phyloP scores from a whole-genome alignment of 768 basidiomycete genomes.

The Naganishia vishniacii region DNA sequence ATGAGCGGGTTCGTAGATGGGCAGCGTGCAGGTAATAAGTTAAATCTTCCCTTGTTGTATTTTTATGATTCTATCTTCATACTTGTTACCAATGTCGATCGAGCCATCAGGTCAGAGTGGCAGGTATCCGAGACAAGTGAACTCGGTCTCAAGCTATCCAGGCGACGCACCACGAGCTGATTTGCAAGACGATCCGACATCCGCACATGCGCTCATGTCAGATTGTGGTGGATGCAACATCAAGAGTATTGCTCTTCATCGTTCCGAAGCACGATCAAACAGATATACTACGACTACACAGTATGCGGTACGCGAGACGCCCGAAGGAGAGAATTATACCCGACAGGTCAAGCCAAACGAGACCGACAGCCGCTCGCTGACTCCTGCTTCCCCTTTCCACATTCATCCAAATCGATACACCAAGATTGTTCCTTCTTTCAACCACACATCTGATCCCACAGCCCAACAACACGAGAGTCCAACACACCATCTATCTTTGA shows the following conservation, averaged over 20 bases:
- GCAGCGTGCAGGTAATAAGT: no score
- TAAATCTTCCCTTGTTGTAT: no score
- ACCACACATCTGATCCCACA: constrained; percentile 10
- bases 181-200: no score
- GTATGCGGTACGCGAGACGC: not conserved
- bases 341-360: not conserved
- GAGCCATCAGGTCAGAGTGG: no score
- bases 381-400: not conserved
- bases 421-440: constrained; percentile 5
- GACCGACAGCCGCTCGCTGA: not conserved
- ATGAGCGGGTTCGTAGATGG: no score
- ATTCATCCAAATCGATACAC: constrained; percentile 9
- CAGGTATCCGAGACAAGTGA: no score
- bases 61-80: no score
- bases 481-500: constrained; percentile 17
- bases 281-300: not conserved
- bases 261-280: not conserved
- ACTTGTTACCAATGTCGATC: no score
- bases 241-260: not conserved
- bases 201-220: no score
- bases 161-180: no score
- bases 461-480: constrained; percentile 20
- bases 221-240: no score
- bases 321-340: not conserved
- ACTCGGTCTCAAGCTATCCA: no score